phyloP scores from a whole-genome alignment of 345 rosid species.

The Conringia planisiliqua region DNA sequence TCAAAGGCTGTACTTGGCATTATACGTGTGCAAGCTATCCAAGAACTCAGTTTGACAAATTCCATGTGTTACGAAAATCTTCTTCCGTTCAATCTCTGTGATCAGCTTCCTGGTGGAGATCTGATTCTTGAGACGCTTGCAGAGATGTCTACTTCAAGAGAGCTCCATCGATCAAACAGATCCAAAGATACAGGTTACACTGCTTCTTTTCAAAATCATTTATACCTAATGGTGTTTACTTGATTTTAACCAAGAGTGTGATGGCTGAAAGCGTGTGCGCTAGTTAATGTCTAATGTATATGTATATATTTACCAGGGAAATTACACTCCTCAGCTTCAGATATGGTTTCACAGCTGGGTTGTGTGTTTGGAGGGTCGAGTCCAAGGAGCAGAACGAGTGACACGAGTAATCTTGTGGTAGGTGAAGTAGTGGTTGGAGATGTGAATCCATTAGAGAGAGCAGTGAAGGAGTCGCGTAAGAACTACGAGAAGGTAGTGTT shows the following conservation, averaged over 20 bases:
- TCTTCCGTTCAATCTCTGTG: constrained; percentile 87
- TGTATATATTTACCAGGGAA: constrained; percentile 19
- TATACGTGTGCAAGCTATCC: constrained; percentile 77
- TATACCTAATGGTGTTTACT: not conserved
- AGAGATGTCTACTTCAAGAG: constrained; percentile 55
- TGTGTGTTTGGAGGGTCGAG: constrained; percentile 65
- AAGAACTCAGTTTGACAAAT: constrained; percentile 50
- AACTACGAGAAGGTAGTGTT: constrained; percentile 69
- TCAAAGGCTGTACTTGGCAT: constrained; percentile 85
- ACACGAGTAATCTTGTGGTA: constrained; percentile 42
- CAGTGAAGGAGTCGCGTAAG: constrained; percentile 71
- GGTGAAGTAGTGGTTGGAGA: constrained; percentile 94
- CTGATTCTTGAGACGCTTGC: constrained; percentile 86
- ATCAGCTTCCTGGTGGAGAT: constrained; percentile 97
- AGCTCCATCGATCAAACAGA: constrained; percentile 43
- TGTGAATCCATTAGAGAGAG: constrained; percentile 73
- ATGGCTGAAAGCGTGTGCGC: not conserved
- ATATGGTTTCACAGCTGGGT: constrained; percentile 78
- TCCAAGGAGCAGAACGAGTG: constrained; percentile 42
- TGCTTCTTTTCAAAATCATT: not conserved
- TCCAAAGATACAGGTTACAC: constrained; percentile 41
- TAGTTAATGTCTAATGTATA: not conserved
- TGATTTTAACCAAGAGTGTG: constrained; percentile 12
- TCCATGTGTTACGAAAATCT: constrained; percentile 47
- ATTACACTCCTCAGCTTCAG: constrained; percentile 70